Conservation (phyloP, 306 rosid genomes). For the Trichosanthes truncata region DNA sequence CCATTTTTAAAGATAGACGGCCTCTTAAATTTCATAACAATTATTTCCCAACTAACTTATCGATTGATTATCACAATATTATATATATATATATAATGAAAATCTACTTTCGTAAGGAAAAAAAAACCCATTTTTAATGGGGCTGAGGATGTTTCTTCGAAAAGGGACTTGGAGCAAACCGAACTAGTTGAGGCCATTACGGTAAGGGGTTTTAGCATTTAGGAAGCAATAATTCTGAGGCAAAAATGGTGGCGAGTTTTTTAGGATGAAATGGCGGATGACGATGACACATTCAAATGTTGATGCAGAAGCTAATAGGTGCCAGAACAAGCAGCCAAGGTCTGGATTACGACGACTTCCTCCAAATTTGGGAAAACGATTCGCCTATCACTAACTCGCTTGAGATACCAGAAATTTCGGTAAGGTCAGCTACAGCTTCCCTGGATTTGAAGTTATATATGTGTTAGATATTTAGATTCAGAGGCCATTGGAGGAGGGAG, state of each 20-base stretch:
- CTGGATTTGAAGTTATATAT: neutral
- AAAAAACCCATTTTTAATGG: neutral
- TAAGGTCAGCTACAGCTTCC: neutral
- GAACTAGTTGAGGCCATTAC: neutral
- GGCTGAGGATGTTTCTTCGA: neutral
- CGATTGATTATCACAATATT: neutral
- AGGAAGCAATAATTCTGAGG: neutral
- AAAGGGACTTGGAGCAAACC: neutral
- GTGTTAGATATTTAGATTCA: neutral
- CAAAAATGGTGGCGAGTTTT: neutral
- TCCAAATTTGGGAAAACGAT: neutral
- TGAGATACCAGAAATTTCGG: neutral
- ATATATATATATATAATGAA: neutral
- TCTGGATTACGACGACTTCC: neutral
- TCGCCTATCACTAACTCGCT: neutral
- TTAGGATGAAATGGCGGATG: neutral
- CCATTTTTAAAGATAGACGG: neutral
- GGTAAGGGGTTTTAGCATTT: neutral
- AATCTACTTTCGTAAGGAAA: neutral
- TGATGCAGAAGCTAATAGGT: neutral
- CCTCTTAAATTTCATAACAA: neutral
- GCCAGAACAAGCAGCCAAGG: neutral
- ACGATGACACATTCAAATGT: neutral
- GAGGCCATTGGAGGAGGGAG: neutral
- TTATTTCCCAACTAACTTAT: neutral